Conservation (phyloP, 495 filamentous ascomycete genomes). For the Xylaria scruposa region DNA sequence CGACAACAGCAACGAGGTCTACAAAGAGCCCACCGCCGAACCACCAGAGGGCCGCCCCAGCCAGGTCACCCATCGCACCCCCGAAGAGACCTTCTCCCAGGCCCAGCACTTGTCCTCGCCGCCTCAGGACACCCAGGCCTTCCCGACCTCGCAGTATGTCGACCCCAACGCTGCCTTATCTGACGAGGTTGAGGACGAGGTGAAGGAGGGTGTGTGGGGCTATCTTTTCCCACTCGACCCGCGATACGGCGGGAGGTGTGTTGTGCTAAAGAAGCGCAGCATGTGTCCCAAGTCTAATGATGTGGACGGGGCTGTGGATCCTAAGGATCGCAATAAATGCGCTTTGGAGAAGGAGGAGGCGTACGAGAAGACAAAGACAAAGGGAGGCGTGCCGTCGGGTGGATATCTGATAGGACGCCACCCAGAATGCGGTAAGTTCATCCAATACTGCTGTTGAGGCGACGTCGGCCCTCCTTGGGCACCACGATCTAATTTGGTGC, state of each 20-base stretch:
- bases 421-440: conserved; percentile 83
- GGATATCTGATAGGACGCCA: conserved; percentile 94
- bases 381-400: conserved; percentile 66
- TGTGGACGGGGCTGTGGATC: conserved; percentile 30
- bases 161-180: conserved; percentile 76
- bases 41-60: conserved; percentile 68
- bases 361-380: conserved; percentile 63
- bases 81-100: conserved; percentile 54
- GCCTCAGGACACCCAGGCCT: conserved; percentile 66
- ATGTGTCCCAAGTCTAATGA: conserved; percentile 65
- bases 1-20: conserved; percentile 63
- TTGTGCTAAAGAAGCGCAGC: conserved; percentile 74
- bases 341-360: conserved; percentile 61
- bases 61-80: conserved; percentile 59
- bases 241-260: conserved; percentile 65
- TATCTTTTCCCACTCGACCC: conserved; percentile 85
- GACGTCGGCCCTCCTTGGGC: not conserved
- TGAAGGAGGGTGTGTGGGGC: conserved; percentile 93
- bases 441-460: conserved; percentile 1
- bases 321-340: conserved; percentile 44
- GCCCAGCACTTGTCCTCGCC: conserved; percentile 59
- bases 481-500: conserved; percentile 29
- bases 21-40: conserved; percentile 75
- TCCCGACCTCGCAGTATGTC: conserved; percentile 82
- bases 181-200: conserved; percentile 83